A percentile compares a stretch with the other conserved stretches of the same genome.
These are phyloP conservation scores for Coniochaeta sp. DNA, from an alignment of 2,329 filamentous ascomycete genomes.

Conservation along the genomic window DNA sequence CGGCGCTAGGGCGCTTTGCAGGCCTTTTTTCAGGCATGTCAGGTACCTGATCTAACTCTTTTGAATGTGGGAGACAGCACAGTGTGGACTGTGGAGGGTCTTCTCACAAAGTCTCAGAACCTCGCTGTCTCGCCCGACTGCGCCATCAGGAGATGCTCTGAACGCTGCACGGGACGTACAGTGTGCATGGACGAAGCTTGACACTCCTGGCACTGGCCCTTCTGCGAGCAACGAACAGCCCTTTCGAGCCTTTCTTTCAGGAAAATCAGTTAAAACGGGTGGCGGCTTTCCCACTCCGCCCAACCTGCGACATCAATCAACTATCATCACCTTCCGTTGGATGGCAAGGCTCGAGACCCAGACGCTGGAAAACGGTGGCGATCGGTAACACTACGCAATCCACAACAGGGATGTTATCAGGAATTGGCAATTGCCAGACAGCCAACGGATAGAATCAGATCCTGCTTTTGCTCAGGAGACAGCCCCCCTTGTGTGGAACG, in stretches of 20 bases:
- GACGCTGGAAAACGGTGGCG: too few relatives aligned
- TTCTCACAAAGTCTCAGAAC: background rate
- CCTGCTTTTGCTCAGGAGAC: background rate
- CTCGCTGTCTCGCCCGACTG: background rate
- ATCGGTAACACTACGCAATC: background rate
- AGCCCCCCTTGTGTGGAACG: background rate
- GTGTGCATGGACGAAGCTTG: too few relatives aligned
- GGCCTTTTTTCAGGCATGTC: background rate
- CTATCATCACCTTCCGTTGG: background rate
- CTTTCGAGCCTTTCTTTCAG: too few relatives aligned
- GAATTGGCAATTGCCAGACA: background rate
- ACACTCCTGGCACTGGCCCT: too few relatives aligned
- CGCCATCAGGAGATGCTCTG: background rate
- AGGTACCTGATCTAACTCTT: background rate
- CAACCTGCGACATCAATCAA: background rate
- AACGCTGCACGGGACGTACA: background rate
- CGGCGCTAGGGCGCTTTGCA: background rate
- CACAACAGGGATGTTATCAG: background rate
- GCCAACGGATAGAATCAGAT: background rate
- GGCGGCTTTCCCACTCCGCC: background rate
- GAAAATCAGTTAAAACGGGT: background rate
- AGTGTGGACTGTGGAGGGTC: background rate
- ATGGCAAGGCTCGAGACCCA: too few relatives aligned
- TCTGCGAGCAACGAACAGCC: too few relatives aligned
- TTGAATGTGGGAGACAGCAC: background rate